Evolutionary conservation across 768 basidiomycete species (phyloP).

Genomic region (Boletellus sp.): DNA sequence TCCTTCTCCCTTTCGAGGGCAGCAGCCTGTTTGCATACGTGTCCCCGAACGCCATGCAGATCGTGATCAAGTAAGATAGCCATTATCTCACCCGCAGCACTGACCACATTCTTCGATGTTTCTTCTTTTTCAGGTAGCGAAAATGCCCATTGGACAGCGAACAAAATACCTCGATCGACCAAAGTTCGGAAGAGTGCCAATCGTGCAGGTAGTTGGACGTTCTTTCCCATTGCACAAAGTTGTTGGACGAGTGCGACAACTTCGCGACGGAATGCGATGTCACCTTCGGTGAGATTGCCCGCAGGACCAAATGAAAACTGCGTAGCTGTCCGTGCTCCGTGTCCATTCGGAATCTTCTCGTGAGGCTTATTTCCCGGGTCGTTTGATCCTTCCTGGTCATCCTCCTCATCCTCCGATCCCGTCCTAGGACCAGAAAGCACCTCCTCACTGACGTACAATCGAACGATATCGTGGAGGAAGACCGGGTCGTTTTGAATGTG

Average conservation of each 20-base stretch:
- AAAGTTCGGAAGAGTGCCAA: conserved; percentile 82
- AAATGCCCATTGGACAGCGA: conserved; percentile 92
- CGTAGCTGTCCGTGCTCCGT: conserved; percentile 15
- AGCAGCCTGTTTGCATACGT: conserved; percentile 76
- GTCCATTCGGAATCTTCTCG: conserved; percentile 35
- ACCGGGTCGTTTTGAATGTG: conserved; percentile 76
- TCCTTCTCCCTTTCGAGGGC: conserved; percentile 67
- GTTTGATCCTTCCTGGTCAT: conserved; percentile 23
- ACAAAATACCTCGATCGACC: conserved; percentile 83
- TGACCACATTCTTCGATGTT: conserved; percentile 55
- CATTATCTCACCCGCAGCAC: conserved; percentile 82
- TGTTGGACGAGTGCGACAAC: conserved; percentile 89
- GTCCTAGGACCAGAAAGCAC: conserved; percentile 44
- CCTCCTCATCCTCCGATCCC: conserved; percentile 29
- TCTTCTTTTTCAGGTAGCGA: conserved; percentile 58
- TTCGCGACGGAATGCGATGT: conserved; percentile 60
- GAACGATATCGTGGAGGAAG: conserved; percentile 77
- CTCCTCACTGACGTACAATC: conserved; percentile 70
- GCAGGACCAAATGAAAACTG: conserved; percentile 56
- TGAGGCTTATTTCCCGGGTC: conserved; percentile 38
- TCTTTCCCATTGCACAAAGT: conserved; percentile 93
- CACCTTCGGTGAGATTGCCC: conserved; percentile 52
- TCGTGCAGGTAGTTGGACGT: conserved; percentile 85
- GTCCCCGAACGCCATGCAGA: conserved; percentile 76
- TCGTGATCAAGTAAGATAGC: conserved; percentile 88